A percentile compares a stretch with the other conserved stretches of the same genome.
These are phyloP conservation scores for Aspergillus kassunensis DNA, from an alignment of 495 filamentous ascomycete species.

Conservation along the genomic window DNA sequence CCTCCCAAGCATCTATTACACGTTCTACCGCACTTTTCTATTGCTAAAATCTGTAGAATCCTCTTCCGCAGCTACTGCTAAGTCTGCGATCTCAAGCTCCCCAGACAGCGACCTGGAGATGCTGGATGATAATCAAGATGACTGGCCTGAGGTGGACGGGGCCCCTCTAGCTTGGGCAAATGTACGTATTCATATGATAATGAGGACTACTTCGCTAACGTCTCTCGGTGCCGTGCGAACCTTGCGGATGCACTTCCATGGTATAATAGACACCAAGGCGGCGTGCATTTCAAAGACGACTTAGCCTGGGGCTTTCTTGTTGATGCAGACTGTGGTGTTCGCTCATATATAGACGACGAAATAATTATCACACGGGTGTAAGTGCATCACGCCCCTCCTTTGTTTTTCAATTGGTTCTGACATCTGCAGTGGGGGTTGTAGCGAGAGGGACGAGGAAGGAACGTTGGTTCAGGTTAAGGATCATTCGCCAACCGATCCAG, in stretches of 20 bases:
- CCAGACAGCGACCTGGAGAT: too few relatives aligned
- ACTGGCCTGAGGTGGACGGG: conserved; percentile 25
- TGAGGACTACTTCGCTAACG: conserved; percentile 2
- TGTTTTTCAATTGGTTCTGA: conserved; percentile 16
- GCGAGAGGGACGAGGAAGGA: conserved; percentile 34
- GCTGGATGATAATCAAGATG: too few relatives aligned
- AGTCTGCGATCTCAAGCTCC: too few relatives aligned
- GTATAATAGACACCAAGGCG: conserved; percentile 60
- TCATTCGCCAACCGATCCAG: conserved; percentile 34
- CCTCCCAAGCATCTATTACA: too few relatives aligned
- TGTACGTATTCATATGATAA: conserved; percentile 17
- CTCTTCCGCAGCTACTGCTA: too few relatives aligned
- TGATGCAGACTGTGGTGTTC: conserved; percentile 50
- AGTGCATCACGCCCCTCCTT: conserved; percentile 33
- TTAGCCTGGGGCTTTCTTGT: conserved; percentile 57
- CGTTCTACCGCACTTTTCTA: too few relatives aligned
- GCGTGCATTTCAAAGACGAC: conserved; percentile 45
- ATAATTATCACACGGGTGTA: conserved; percentile 66
- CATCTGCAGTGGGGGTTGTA: conserved; percentile 49
- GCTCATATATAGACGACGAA: conserved; percentile 59
- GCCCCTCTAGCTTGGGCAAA: conserved; percentile 57
- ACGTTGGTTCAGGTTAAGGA: conserved; percentile 40
- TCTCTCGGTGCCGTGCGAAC: conserved; percentile 46
- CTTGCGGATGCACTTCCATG: conserved; percentile 67
- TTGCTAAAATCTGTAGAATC: too few relatives aligned